Evolutionary conservation across 179 eudicot genomes (phyloP).

Genomic region (Amaranthus tricolor): DNA sequence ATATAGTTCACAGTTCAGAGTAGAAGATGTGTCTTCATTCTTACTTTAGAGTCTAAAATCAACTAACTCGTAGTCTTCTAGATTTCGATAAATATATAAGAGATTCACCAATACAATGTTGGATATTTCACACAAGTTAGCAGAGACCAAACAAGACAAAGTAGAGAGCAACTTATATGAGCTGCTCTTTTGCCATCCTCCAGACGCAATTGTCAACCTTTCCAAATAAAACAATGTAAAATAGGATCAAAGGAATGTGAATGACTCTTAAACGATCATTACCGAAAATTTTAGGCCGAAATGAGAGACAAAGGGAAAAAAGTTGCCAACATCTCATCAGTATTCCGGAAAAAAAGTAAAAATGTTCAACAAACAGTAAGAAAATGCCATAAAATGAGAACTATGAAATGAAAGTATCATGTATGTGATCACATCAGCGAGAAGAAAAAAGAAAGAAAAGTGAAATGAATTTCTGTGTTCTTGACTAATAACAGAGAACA

Average conservation of each 20-base stretch:
- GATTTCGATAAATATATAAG: too few species aligned
- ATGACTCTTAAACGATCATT: too few species aligned
- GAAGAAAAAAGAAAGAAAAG: neutral
- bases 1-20: neutral
- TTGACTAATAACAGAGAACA: neutral
- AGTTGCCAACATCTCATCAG: neutral
- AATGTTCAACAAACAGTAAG: neutral
- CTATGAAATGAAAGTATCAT: neutral
- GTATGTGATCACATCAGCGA: neutral
- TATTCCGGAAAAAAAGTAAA: neutral
- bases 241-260: neutral
- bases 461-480: neutral
- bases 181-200: neutral
- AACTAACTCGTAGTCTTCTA: neutral
- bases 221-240: neutral
- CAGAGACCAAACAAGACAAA: neutral
- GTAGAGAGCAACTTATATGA: neutral
- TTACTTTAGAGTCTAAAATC: neutral
- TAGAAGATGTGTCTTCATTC: neutral
- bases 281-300: neutral
- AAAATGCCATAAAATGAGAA: neutral
- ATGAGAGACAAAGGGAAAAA: neutral
- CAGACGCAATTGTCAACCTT: neutral
- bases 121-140: neutral
- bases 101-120: neutral